These are phyloP conservation scores for Neurospora sp. DNA, from an alignment of 495 filamentous ascomycete genomes.

Conservation along the genomic window DNA sequence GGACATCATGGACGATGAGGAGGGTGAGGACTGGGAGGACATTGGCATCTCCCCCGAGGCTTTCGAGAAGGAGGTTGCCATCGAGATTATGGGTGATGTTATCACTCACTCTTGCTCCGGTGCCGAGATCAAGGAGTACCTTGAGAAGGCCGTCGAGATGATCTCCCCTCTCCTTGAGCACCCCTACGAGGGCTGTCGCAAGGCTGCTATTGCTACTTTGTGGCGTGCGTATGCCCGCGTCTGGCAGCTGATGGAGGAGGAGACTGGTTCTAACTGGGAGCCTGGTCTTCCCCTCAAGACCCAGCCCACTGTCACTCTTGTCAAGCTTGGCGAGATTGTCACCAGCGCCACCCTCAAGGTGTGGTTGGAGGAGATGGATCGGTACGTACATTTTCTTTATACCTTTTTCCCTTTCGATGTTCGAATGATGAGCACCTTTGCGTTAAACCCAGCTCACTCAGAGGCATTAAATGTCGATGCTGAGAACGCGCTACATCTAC, in stretches of 20 bases:
- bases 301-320: conserved; percentile 62
- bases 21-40: conserved; percentile 78
- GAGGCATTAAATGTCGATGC: conserved; percentile 74
- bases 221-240: conserved; percentile 91
- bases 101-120: conserved; percentile 70
- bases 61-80: conserved; percentile 93
- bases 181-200: conserved; percentile 85
- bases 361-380: conserved; percentile 84
- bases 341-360: conserved; percentile 72
- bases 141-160: conserved; percentile 80
- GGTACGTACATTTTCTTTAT: conserved; percentile 48
- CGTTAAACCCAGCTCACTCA: conserved; percentile 99
- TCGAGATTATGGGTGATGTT: conserved; percentile 89
- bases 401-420: conserved; percentile 3
- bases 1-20: conserved; percentile 48
- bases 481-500: conserved; percentile 66
- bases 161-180: conserved; percentile 75
- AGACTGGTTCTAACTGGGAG: conserved; percentile 71
- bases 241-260: conserved; percentile 75
- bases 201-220: conserved; percentile 77
- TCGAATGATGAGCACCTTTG: conserved; percentile 71
- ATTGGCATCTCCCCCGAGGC: conserved; percentile 72
- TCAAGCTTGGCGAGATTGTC: conserved; percentile 81
- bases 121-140: conserved; percentile 62
- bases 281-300: conserved; percentile 76